Base-by-base conservation (phyloP, 192 early-diverging fungal genomes). In the Mortierella hygrophila region DNA sequence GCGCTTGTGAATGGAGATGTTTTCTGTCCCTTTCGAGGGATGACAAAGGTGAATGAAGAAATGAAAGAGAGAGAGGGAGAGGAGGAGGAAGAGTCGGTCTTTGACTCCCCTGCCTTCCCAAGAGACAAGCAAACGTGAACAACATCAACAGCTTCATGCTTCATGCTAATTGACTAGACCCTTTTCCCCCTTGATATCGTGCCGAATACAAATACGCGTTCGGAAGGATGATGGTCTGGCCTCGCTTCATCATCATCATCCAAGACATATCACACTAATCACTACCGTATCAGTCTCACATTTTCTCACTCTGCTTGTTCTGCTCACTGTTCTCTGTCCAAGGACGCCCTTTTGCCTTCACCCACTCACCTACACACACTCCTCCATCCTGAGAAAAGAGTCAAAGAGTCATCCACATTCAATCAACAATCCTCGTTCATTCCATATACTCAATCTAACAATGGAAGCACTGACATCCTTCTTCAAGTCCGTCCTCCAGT, bases 391-490 rank as follows among this genome's bases (percentile, higher is more conserved):
- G 38, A 3, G 38, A 40, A 40, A 40, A 40, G 38, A 40, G 38
- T 40, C 38, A 9, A 60, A 23, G 4, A 60, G 23, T 26, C 23
- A 23, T n/a, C 55, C 23, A 60, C 60, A 65, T 40, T 18, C 54
- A 57, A 6, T 3, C 44, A 55, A 20, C 18, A 40, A 23, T 15
- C 44, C 20, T 41, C 38, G 44, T 46, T 29, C 41, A 49, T 23
- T 46, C 41, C 1, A n/a, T 16, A 38, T 60, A 41, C 70, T 40
- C 46, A 35, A 37, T 69, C 23, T 29, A 35, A 18, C n/a, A 29
- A 82, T 82, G 81, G 70, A 82, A 20, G 21, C 55, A n/a, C 26
- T 82, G 29, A 23, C 75, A 37, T 35, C 74, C n/a, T 76, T 77
- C 81, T 32, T 82, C 54, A 76, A 40, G 38, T 9, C 41, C 8